Conservation (phyloP, 768 basidiomycete genomes). For the Phylloporus scabripes region DNA sequence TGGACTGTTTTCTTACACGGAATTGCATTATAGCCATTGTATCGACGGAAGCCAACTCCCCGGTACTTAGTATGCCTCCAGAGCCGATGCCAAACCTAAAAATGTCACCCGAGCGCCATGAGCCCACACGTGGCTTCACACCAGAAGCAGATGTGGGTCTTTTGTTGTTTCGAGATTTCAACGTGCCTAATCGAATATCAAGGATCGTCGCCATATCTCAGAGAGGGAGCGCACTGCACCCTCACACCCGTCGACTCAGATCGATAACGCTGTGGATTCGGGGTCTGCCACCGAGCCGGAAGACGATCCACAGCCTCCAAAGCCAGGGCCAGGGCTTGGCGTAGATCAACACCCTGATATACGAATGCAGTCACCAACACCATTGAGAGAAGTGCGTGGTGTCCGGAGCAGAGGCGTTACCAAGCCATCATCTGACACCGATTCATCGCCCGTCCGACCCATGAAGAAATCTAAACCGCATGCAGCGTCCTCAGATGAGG, state of each 20-base stretch:
- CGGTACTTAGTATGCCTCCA: slow-evolving; percentile 34
- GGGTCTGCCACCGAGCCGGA: slow-evolving; percentile 30
- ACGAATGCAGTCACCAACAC: slow-evolving; percentile 19
- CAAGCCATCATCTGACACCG: slow-evolving; percentile 37
- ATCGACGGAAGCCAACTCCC: slow-evolving; percentile 39
- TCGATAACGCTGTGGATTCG: slow-evolving; percentile 10
- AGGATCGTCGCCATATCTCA: slow-evolving; percentile 12
- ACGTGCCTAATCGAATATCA: slow-evolving; percentile 7
- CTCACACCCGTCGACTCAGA: slow-evolving; percentile 10
- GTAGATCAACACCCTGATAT: slow-evolving; percentile 12
- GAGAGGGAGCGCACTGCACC: slow-evolving; percentile 1
- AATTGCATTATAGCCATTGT: slow-evolving; percentile 43
- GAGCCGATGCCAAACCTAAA: slow-evolving; percentile 14
- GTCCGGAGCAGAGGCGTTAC: slow-evolving; percentile 21
- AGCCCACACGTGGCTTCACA: slow-evolving; percentile 2
- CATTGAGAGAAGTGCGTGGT: slow-evolving; percentile 16
- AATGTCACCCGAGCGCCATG: slow-evolving; percentile 2
- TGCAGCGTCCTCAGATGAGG: slow-evolving; percentile 44
- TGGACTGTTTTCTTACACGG: slow-evolving; percentile 9
- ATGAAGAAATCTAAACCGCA: slow-evolving; percentile 46
- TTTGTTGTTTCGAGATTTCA: slow-evolving; percentile 1
- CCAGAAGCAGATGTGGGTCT: slow-evolving; percentile 20
- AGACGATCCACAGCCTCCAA: slow-evolving; percentile 11
- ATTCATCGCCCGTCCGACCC: slow-evolving; percentile 44
- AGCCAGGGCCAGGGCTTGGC: not conserved